Base-by-base conservation (phyloP, 805 yeast species). In the Ogataea paradorogensis region DNA sequence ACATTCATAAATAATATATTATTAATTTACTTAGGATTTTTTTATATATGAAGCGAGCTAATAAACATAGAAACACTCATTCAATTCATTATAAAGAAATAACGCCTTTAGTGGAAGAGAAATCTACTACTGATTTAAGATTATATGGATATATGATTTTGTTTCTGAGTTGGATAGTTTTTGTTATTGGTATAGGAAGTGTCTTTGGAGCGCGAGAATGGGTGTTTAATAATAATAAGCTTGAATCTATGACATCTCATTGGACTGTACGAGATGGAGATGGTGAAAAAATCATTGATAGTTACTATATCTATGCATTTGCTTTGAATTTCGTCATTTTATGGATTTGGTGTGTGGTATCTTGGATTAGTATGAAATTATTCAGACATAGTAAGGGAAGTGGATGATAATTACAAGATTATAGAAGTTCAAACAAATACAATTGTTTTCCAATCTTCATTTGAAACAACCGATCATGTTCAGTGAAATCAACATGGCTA, bases 351-450 rank as follows among this genome's bases (percentile, higher is more conserved):
- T 77, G 89, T 29, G 62, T 79, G 8, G 63, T 74, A 3, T 77
- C 89, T 9, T 86, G 95, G 95, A 68, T 80, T 31, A 90, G 93
- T 26, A 70, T 85, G 73, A 86, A 86, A 59, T 64, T 85, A 41
- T 86, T 86, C 62, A 68, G 88, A 40, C 93, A 86, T 55, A 82
- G 93, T 15, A 82, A 79, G 50, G 88, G 88, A 7, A 73, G 76
- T 16, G 70, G 69, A 27, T 46, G 40, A 38, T 9, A 23, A 5
- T 23, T 48, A 47, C 47, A 43, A 21, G 18, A 15, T 40, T 38
- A 48, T 18, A 38, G 23, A 21, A 70, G 59, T 43, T 76, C 73
- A n/a, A 79, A 72, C 16, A 82, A 75, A 53, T 70, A 67, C 54
- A 80, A 81, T 44, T 76, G 76, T 57, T 90, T 91, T 2, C 97